Base-by-base conservation (phyloP, 495 filamentous ascomycete species). In the Penicillium crystallinum region DNA sequence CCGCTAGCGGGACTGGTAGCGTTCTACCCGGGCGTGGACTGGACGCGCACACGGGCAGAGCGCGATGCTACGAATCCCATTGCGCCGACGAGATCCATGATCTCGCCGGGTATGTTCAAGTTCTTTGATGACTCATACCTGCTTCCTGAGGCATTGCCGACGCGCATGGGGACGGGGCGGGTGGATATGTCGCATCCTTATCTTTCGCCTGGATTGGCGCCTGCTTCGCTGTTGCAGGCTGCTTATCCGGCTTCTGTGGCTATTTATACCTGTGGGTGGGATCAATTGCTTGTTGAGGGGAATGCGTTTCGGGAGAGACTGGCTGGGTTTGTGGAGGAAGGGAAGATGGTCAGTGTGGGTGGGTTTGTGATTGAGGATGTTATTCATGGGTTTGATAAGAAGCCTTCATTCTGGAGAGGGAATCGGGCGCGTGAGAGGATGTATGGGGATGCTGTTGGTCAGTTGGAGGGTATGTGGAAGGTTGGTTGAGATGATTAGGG, bases 11-110 rank as follows among this genome's bases (percentile, higher is more conserved):
- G 69, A 30, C 66, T 78, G 7, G 76, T 86, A 3, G 78, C 84
- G 11, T 92, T 83, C 72, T 92, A 93, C 54, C 89, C 89, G 0
- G 69, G 79, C 3, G 79, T 81, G 9, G 87, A 92, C 62, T 90
- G 87, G 71, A 89, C 88, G 3, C 64, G 76, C 0, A 77, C 80
- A 3, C 80, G 89, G 3, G 75, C 72, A 3, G 75, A 82, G 42
- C 34, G 62, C 0, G 42, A 62, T 29, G 54, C 53, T 12, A 55
- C 59, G 11, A 62, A 65, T 27, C 59, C 59, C 0, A 54, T 57
- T 21, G 47, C 59, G 0, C 7, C 31, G 18, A 12, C 36, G 27
- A 57, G 57, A 40, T 55, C 53, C 0, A 55, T 56, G 45, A 59
- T 59, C 19, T 34, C 54, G 11, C 51, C 44, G 7, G 18, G 17